A percentile compares a stretch with the other conserved stretches of the same genome.
These are phyloP conservation scores for Malassezia furfur DNA, from an alignment of 1,284 basidiomycete species.

Conservation along the genomic window DNA sequence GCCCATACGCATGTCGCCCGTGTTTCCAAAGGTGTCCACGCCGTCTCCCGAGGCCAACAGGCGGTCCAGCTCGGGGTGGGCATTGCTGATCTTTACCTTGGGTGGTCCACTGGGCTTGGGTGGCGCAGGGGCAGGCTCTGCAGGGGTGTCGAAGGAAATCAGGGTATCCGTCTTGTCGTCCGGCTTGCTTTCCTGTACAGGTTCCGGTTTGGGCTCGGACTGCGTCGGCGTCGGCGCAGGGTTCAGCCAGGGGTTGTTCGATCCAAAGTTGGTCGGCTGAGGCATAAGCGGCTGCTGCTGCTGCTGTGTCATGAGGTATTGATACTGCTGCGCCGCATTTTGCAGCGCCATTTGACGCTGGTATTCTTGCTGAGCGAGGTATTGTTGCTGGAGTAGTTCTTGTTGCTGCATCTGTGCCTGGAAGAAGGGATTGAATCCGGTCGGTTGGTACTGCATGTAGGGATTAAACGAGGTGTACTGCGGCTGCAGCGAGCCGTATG, in stretches of 20 bases:
- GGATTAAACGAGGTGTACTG: constrained; percentile 55
- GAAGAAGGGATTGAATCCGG: constrained; percentile 36
- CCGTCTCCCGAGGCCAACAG: constrained; percentile 43
- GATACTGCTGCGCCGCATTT: constrained; percentile 49
- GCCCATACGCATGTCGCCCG: constrained; percentile 43
- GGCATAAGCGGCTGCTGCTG: constrained; percentile 48
- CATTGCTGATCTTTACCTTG: constrained; percentile 19
- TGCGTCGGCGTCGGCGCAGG: constrained; percentile 7
- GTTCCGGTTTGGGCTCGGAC: constrained; percentile 3
- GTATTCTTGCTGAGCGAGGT: constrained; percentile 40
- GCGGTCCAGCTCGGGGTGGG: constrained; percentile 38
- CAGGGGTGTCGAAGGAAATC: constrained; percentile 13
- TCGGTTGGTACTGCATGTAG: constrained; percentile 51
- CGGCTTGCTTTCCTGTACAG: constrained; percentile 12
- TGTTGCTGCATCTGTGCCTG: constrained; percentile 59
- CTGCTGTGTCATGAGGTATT: constrained; percentile 48
- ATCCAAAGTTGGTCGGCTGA: constrained; percentile 61
- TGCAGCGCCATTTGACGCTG: constrained; percentile 49
- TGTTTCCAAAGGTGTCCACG: constrained; percentile 46
- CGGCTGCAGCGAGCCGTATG: constrained; percentile 48
- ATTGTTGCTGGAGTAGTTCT: constrained; percentile 57
- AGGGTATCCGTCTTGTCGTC: constrained; percentile 19
- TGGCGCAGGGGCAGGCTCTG: neutral
- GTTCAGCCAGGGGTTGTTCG: constrained; percentile 74
- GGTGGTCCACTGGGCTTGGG: constrained; percentile 13